Evolutionary conservation across 108 stramenopile genomes (phyloP), one percentile per base, ranked within the genome.

Genomic region (Cyclotella sp.): DNA sequence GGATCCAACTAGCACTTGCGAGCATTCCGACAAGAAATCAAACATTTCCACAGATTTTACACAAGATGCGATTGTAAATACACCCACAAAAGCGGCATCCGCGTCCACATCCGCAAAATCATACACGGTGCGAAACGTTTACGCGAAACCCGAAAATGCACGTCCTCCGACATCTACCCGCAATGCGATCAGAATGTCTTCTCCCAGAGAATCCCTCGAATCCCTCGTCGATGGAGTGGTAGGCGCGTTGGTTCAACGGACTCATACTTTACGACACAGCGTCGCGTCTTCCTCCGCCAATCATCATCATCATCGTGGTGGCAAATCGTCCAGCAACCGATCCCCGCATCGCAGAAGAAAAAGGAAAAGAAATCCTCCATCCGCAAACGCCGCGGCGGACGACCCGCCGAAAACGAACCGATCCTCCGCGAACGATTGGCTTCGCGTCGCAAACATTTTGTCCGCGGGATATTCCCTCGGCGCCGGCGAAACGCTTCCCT

Each of bases 171-270:
- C 16, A 21, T 21, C 61, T n/a, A 70, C 22, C 16, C 52, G 41
- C 21, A 62, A 40, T 44, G 15, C 29, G 21, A 26, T 53, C n/a
- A 51, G 41, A 6, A 45, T 75, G 14, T 59, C 49, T 9, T 59
- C 62, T 24, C 74, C 80, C 0, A 73, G 43, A 59, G 80, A 82
- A 71, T 72, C 75, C 3, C 81, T 82, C 5, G 75, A 76, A 39
- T 65, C 75, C 26, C 65, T 82, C 26, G 75, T 82, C 4, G 81
- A 82, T 60, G 81, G 65, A 30, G 81, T 44, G 15, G 53, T 82
- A 15, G 28, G 65, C 39, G 55, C 66, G 5, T 63, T 82, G 41
- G 81, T 76, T 34, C 75, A 55, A 30, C 68, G 81, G 18, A 67
- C 81, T 11, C 57, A 72, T 76, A 49, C 40, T 19, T 80, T 69